phyloP scores from a whole-genome alignment of 2,329 filamentous ascomycete genomes.

The Hymenoscyphus fraxineus region DNA sequence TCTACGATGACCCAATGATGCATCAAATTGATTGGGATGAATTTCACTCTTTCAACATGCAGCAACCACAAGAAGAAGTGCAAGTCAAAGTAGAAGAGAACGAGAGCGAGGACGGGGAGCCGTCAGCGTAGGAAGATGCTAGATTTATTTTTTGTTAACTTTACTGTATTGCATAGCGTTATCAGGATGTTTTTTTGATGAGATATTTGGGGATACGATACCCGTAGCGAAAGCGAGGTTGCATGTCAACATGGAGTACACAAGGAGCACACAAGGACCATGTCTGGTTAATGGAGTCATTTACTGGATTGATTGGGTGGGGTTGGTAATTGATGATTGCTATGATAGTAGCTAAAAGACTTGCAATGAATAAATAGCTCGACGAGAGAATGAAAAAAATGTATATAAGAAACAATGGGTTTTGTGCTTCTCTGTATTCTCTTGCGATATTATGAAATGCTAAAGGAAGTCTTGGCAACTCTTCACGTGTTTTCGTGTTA shows the following conservation, averaged over 20 bases:
- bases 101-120: conserved; percentile 8
- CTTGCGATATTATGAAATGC: not conserved
- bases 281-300: conserved; percentile 5
- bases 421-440: not conserved
- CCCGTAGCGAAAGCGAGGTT: not conserved
- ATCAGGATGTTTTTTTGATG: conserved; percentile 15
- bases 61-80: conserved; percentile 12
- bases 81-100: conserved; percentile 25
- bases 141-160: conserved; percentile 11
- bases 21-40: conserved; percentile 29
- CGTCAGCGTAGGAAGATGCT: conserved; percentile 5
- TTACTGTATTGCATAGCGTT: conserved; percentile 26
- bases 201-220: conserved; percentile 10
- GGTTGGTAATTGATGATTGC: not conserved
- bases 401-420: not conserved
- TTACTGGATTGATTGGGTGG: not conserved
- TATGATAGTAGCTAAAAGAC: not conserved
- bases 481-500: too few species aligned
- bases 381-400: not conserved
- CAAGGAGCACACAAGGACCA: conserved; percentile 1
- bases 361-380: not conserved
- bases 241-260: conserved; percentile 6
- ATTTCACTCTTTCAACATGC: conserved; percentile 17
- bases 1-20: conserved; percentile 32
- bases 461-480: too few species aligned